phyloP scores from a whole-genome alignment of 2,329 filamentous ascomycete species.

The Aspergillus sp. region DNA sequence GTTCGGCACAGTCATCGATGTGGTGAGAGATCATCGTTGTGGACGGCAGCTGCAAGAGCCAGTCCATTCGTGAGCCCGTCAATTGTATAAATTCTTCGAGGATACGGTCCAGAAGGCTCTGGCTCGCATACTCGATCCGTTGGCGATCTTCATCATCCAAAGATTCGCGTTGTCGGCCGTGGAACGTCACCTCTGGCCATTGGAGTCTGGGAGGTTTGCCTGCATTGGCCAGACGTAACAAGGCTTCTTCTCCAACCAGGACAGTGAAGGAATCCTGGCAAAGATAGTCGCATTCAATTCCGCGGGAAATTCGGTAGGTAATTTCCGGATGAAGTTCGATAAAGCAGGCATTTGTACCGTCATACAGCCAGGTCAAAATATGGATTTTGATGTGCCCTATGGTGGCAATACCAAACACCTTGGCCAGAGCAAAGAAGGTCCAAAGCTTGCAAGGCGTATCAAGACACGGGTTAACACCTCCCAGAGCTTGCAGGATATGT shows the following conservation, averaged over 20 bases:
- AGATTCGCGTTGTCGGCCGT: conserved; percentile 51
- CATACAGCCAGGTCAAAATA: conserved; percentile 62
- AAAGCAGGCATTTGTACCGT: conserved; percentile 57
- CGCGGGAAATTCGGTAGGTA: conserved; percentile 58
- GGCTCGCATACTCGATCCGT: conserved; percentile 61
- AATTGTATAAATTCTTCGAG: conserved; percentile 36
- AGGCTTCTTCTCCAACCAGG: conserved; percentile 64
- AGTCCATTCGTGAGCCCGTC: conserved; percentile 38
- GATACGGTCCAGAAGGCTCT: conserved; percentile 55
- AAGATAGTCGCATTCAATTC: conserved; percentile 37
- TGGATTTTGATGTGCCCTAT: conserved; percentile 44
- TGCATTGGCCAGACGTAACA: conserved; percentile 42
- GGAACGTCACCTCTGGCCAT: conserved; percentile 36
- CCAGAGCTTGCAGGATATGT: conserved; percentile 60
- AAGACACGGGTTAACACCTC: conserved; percentile 56
- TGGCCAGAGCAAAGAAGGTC: conserved; percentile 65
- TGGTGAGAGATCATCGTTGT: conserved; percentile 30
- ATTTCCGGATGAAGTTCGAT: conserved; percentile 66
- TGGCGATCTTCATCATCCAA: conserved; percentile 60
- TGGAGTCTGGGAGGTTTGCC: conserved; percentile 7
- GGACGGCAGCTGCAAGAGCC: conserved; percentile 39
- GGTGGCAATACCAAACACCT: conserved; percentile 54
- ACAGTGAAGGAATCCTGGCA: conserved; percentile 57
- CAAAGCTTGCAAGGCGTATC: conserved; percentile 68
- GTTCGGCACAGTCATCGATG: conserved; percentile 12